phyloP scores from a whole-genome alignment of 2,329 filamentous ascomycete genomes.

The Zymoseptoria tritici region DNA sequence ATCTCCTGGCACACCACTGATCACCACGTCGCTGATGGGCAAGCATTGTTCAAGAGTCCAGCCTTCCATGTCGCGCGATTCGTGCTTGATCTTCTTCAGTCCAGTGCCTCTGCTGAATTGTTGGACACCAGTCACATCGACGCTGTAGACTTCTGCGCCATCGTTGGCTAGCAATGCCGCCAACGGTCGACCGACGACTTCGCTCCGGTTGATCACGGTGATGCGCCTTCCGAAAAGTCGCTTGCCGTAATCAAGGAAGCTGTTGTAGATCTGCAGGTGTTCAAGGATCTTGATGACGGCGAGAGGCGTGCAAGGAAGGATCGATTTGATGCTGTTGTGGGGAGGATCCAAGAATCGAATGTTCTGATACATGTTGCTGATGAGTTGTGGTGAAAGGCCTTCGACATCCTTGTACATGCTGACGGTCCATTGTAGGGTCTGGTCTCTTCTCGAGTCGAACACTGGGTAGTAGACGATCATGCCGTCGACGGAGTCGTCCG shows the following conservation, averaged over 20 bases:
- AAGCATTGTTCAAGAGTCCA: constrained; percentile 75
- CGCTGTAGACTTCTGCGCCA: constrained; percentile 88
- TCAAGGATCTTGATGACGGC: constrained; percentile 97
- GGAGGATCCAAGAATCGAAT: constrained; percentile 83
- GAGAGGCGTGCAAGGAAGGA: constrained; percentile 90
- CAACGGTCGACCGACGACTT: constrained; percentile 88
- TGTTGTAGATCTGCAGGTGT: constrained; percentile 93
- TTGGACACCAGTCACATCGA: constrained; percentile 87
- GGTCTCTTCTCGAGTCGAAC: constrained; percentile 83
- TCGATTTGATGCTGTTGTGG: constrained; percentile 72
- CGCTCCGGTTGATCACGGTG: constrained; percentile 91
- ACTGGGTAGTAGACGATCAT: constrained; percentile 99
- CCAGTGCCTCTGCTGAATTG: constrained; percentile 86
- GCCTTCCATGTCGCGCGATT: constrained; percentile 74
- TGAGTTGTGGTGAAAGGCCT: constrained; percentile 84
- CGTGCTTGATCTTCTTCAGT: constrained; percentile 75
- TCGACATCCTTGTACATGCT: constrained; percentile 89
- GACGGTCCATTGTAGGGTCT: constrained; percentile 92
- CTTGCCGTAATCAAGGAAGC: constrained; percentile 86
- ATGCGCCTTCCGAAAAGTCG: constrained; percentile 88
- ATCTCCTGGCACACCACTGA: constrained; percentile 83
- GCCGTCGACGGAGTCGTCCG: constrained; percentile 67
- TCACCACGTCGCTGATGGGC: constrained; percentile 86
- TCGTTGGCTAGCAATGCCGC: constrained; percentile 93
- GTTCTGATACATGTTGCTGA: constrained; percentile 99